These are phyloP conservation scores for Phytopythium kandeliae DNA, from an alignment of 352 stramenopile species.

Conservation along the genomic window DNA sequence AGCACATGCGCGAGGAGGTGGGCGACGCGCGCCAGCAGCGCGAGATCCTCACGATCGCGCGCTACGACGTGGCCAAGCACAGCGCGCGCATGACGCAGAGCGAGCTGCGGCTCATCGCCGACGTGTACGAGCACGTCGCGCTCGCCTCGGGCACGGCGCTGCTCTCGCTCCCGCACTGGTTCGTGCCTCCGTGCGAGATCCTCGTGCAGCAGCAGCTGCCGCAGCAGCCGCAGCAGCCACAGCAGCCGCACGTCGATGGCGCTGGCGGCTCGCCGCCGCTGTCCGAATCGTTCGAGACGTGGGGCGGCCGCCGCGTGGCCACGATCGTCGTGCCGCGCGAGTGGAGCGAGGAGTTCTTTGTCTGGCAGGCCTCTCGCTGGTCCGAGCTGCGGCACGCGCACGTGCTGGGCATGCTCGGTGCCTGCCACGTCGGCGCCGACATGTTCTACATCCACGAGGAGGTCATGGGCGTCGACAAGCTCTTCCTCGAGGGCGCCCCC, in stretches of 20 bases:
- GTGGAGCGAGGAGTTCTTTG: constrained; percentile 18
- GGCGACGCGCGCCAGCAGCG: constrained; percentile 21
- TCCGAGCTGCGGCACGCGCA: neutral
- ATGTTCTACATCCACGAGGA: neutral
- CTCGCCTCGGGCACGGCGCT: constrained; percentile 12
- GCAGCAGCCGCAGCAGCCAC: too few relatives aligned
- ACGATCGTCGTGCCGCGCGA: constrained; percentile 11
- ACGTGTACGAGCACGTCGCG: constrained; percentile 15
- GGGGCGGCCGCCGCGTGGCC: constrained; percentile 15
- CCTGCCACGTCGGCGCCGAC: neutral
- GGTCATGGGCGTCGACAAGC: too few relatives aligned
- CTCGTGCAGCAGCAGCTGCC: constrained; percentile 6
- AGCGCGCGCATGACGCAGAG: constrained; percentile 13
- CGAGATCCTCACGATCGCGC: constrained; percentile 18
- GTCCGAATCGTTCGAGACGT: constrained; percentile 14
- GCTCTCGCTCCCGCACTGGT: constrained; percentile 19
- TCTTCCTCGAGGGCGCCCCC: too few relatives aligned
- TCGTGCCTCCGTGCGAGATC: constrained; percentile 15
- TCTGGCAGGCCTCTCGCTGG: constrained; percentile 15
- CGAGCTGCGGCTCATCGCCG: constrained; percentile 13
- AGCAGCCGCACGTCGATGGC: neutral
- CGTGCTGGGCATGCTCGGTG: constrained; percentile 2
- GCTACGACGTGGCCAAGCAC: constrained; percentile 21
- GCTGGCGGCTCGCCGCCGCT: neutral
- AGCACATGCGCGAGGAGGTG: constrained; percentile 7